Evolutionary conservation across 164 flowering plant species (phyloP).

Genomic region (Magnolia sinica): DNA sequence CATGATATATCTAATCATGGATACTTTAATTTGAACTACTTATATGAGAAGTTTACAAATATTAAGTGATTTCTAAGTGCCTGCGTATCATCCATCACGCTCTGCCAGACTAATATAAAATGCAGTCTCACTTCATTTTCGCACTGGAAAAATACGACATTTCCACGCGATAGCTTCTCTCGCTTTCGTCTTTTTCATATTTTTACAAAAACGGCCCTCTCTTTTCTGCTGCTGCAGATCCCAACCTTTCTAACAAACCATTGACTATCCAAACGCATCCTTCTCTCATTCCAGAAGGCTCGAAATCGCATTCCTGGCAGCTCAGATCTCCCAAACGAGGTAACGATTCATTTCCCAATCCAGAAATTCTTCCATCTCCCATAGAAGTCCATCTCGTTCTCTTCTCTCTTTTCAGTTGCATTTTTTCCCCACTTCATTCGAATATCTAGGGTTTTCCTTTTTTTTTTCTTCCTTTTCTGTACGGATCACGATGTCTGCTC

Average conservation of each 20-base stretch:
- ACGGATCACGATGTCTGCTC: not conserved
- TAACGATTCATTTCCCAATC: not conserved
- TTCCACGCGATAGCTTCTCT: not conserved
- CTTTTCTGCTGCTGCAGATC: not conserved
- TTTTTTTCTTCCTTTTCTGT: too few species aligned
- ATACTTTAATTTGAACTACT: too few species aligned
- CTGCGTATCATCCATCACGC: too few species aligned
- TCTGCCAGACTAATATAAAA: too few species aligned
- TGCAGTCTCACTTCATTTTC: too few species aligned
- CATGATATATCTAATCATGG: too few species aligned
- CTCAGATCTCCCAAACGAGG: not conserved
- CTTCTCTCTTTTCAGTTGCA: not conserved
- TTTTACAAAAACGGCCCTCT: not conserved
- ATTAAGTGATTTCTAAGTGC: too few species aligned
- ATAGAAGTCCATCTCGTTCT: not conserved
- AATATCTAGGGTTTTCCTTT: not conserved
- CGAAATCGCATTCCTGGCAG: not conserved
- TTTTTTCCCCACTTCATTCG: not conserved
- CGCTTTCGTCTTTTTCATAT: not conserved
- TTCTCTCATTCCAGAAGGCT: not conserved
- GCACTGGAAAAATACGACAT: not conserved
- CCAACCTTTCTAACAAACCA: not conserved
- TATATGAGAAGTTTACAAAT: too few species aligned
- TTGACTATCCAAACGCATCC: not conserved
- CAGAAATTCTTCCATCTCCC: not conserved